These are phyloP conservation scores for Rhododendron kiyosumense DNA, from an alignment of 148 eudicot species.

Conservation along the genomic window DNA sequence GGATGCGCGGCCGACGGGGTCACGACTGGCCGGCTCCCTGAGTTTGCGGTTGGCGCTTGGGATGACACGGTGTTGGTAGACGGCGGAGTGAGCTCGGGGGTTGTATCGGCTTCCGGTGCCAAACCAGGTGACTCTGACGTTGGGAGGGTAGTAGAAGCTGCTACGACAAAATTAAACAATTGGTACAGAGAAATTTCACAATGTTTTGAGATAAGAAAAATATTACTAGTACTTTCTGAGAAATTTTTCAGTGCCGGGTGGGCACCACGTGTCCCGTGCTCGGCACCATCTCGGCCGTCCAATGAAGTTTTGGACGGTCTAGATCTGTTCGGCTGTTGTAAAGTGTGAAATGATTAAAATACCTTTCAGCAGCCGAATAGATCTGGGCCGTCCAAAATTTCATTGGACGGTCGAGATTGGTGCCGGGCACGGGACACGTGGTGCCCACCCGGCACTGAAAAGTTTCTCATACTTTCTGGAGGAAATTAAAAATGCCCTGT, in stretches of 20 bases:
- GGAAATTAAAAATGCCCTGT: not conserved
- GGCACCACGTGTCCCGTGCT: no score
- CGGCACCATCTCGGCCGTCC: no score
- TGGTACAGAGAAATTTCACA: not conserved
- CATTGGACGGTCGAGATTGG: no score
- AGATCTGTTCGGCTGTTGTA: no score
- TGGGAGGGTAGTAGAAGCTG: slow-evolving; percentile 30
- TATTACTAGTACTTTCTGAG: no score
- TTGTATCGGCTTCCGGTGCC: slow-evolving; percentile 39
- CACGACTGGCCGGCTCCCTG: slow-evolving; percentile 33
- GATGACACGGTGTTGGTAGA: slow-evolving; percentile 24
- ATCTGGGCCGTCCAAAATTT: no score
- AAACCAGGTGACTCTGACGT: slow-evolving; percentile 32
- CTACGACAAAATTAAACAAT: not conserved
- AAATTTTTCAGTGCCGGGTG: no score
- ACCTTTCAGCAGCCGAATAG: no score
- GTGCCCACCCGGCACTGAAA: no score
- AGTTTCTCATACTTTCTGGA: not conserved
- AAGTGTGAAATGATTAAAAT: no score
- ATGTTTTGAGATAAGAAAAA: not conserved
- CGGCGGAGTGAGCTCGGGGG: slow-evolving; percentile 39
- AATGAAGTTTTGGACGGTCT: no score
- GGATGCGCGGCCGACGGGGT: slow-evolving; percentile 40
- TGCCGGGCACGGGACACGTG: no score
- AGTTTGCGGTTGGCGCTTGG: slow-evolving; percentile 30